Percentiles rank a stretch among this genome's conserved stretches.
These are phyloP conservation scores for Amesomyces nigricolor DNA, from an alignment of 2,329 filamentous ascomycete genomes.

Conservation along the genomic window DNA sequence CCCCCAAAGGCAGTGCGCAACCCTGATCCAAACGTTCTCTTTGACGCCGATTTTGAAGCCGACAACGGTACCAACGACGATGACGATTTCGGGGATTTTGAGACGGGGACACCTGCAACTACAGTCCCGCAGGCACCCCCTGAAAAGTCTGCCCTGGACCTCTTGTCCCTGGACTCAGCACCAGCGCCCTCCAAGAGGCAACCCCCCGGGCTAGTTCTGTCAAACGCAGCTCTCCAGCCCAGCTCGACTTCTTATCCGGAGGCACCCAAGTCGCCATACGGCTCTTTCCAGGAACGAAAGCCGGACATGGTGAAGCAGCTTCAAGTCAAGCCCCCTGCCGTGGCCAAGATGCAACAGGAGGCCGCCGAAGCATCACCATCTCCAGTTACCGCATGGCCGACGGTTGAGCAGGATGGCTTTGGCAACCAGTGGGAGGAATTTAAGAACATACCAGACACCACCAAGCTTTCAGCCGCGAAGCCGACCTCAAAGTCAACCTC, in stretches of 20 bases:
- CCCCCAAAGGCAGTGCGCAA: constrained; percentile 25
- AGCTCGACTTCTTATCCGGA: constrained; percentile 38
- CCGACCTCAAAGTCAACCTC: constrained; percentile 1
- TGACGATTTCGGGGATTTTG: constrained; percentile 39
- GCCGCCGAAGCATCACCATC: constrained; percentile 34
- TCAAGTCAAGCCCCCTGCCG: constrained; percentile 42
- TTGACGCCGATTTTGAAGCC: constrained; percentile 57
- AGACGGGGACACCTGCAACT: constrained; percentile 21
- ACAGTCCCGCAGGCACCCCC: constrained; percentile 1
- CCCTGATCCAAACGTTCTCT: constrained; percentile 52
- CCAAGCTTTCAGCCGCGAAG: too few relatives aligned
- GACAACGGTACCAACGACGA: constrained; percentile 30
- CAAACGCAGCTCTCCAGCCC: constrained; percentile 31
- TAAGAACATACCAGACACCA: constrained; percentile 37
- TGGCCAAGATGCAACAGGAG: constrained; percentile 31
- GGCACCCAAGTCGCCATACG: constrained; percentile 43
- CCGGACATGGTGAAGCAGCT: constrained; percentile 47
- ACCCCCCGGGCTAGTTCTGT: constrained; percentile 29
- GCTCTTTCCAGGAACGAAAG: constrained; percentile 48
- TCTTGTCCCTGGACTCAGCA: constrained; percentile 14
- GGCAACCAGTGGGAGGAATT: constrained; percentile 49
- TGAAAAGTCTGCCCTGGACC: constrained; percentile 17
- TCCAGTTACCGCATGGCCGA: constrained; percentile 44
- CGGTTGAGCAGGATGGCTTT: constrained; percentile 29
- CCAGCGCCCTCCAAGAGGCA: constrained; percentile 21